Percentiles rank a stretch among this genome's conserved stretches.
Evolutionary conservation across 805 yeast species (phyloP).

Genomic region (Tetrapisispora namnaoensis): DNA sequence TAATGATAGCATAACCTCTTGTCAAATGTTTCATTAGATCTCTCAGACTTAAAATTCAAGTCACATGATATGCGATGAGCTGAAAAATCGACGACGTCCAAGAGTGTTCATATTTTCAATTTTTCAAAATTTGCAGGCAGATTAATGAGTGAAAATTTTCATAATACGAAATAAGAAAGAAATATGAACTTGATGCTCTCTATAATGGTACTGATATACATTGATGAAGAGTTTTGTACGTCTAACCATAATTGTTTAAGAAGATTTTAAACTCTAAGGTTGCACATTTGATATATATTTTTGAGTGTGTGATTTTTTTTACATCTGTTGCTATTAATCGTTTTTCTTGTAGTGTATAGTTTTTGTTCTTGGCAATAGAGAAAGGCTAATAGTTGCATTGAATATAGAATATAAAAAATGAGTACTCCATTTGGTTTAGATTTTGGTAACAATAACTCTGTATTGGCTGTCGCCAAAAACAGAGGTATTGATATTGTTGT

Average conservation of each 20-base stretch:
- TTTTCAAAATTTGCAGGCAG: background rate
- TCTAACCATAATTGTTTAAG: too few species aligned
- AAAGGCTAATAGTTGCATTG: background rate
- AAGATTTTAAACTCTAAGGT: too few species aligned
- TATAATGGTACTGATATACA: too few species aligned
- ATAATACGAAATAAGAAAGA: conserved; percentile 1
- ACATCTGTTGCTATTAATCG: background rate
- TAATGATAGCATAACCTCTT: too few species aligned
- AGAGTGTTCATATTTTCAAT: too few species aligned
- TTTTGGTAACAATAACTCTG: conserved; percentile 90
- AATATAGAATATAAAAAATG: conserved; percentile 35
- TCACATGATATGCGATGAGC: too few species aligned
- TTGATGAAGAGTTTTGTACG: too few species aligned
- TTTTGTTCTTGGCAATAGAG: background rate
- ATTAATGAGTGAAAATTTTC: background rate
- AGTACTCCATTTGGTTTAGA: conserved; percentile 95
- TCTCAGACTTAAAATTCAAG: too few species aligned
- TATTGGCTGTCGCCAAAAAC: conserved; percentile 91
- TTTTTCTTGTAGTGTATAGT: too few species aligned
- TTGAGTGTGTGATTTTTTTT: background rate
- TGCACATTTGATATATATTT: too few species aligned
- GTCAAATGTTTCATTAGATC: too few species aligned
- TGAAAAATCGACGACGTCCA: too few species aligned
- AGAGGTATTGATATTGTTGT: conserved; percentile 96
- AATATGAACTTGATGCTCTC: background rate